phyloP scores from a whole-genome alignment of 2,329 filamentous ascomycete genomes.

The Colletotrichum melonis region DNA sequence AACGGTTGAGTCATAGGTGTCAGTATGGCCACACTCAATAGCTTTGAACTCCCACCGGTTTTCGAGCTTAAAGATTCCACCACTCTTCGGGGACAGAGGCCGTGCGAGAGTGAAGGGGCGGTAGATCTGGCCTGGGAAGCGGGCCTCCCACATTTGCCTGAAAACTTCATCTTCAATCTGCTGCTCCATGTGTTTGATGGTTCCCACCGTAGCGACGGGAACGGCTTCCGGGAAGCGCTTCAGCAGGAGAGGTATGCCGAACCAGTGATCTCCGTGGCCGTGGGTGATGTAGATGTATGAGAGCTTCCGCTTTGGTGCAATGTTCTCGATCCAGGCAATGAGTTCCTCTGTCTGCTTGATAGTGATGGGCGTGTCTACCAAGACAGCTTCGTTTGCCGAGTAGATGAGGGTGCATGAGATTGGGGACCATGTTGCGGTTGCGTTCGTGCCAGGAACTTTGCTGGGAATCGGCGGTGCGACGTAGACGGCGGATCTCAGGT shows the following conservation, averaged over 20 bases:
- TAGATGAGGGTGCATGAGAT: not conserved
- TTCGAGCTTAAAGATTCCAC: not conserved
- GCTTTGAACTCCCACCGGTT: not conserved
- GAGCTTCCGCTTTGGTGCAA: conserved; percentile 42
- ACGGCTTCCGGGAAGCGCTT: conserved; percentile 44
- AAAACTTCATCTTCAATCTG: not conserved
- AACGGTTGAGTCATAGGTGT: conserved; percentile 42
- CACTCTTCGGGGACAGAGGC: not conserved
- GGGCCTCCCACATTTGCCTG: not conserved
- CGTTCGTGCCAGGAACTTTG: too few species aligned
- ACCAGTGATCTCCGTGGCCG: conserved; percentile 55
- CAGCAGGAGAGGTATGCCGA: conserved; percentile 44
- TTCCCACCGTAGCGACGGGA: not conserved
- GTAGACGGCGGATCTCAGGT: too few species aligned
- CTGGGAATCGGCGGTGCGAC: too few species aligned
- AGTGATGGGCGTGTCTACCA: conserved; percentile 50
- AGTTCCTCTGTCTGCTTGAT: conserved; percentile 44
- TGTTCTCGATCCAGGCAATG: conserved; percentile 49
- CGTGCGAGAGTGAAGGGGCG: not conserved
- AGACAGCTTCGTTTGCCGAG: conserved; percentile 42
- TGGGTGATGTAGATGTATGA: conserved; percentile 53
- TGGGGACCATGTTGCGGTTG: not conserved
- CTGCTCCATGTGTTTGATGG: not conserved
- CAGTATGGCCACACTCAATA: not conserved
- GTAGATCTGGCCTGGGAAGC: not conserved